A percentile compares a stretch with the other conserved stretches of the same genome.
phyloP scores from a whole-genome alignment of 345 rosid genomes.

The Raphanus raphanistrum region DNA sequence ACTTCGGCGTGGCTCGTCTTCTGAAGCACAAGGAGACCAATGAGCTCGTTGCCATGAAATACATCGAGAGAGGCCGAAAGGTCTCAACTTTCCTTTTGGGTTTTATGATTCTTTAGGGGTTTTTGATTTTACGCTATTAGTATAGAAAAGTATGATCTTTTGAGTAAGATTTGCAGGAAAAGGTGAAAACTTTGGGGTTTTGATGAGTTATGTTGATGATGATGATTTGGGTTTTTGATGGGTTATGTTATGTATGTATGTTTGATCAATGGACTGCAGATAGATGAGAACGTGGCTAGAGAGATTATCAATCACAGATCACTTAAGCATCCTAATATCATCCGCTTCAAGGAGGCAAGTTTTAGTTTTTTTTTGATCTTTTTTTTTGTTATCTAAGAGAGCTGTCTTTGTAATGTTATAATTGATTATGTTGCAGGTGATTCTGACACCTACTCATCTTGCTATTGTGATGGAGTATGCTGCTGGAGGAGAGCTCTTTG shows the following conservation, averaged over 20 bases:
- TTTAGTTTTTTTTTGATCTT: neutral
- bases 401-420: conserved; percentile 14
- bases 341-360: conserved; percentile 85
- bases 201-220: neutral
- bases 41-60: conserved; percentile 93
- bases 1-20: conserved; percentile 89
- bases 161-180: neutral
- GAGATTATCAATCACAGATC: conserved; percentile 94
- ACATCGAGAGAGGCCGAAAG: conserved; percentile 87
- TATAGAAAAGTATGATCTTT: neutral
- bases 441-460: conserved; percentile 49
- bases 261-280: conserved; percentile 45
- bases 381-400: neutral
- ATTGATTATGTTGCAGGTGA: conserved; percentile 32
- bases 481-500: conserved; percentile 85
- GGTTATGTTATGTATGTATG: neutral
- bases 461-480: conserved; percentile 95
- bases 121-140: neutral
- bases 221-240: too few species aligned
- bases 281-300: conserved; percentile 90
- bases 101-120: conserved; percentile 7
- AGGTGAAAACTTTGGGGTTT: neutral
- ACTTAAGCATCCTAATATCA: conserved; percentile 82
- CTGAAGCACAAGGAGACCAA: conserved; percentile 72
- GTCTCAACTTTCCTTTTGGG: conserved; percentile 33